Evolutionary conservation across 2,329 filamentous ascomycete genomes (phyloP), one percentile per base, ranked within the genome.

Genomic region (Tothia fuscella): DNA sequence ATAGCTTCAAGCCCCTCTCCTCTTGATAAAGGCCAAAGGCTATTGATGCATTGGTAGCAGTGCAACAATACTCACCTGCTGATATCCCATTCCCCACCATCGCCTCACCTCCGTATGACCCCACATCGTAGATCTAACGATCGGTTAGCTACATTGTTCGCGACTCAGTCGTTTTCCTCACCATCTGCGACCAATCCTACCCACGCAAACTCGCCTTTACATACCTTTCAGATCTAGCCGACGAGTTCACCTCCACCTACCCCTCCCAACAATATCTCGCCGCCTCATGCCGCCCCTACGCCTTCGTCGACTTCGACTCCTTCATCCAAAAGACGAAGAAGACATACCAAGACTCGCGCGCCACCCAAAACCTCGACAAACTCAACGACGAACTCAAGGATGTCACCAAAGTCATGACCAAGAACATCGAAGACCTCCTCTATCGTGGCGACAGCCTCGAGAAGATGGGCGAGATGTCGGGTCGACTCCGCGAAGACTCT

Each of bases 361-460:
- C 91, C 13, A 77, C 84, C 12, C 83, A 88, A 64, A 96, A 96
- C 64, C 75, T 98, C 44, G 86, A 93, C 63, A 87, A 89, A 65
- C 71, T 98, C 50, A 96, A 98, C 58, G 86, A 95, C 57, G 93
- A 98, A 71, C 75, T 98, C 50, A 82, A 88, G 60, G 91, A 96
- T 63, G 93, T 98, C 42, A 96, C 91, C 1, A 88, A 95, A 66
- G 88, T 98, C 57, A 98, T 98, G 93, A 96, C 88, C 43, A 96
- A 96, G 76, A 98, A 98, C 62, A 96, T 98, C 52, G 91, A 98
- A 70, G 91, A 98, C 61, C 67, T 98, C 56, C 68, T 98, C 41
- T 98, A 98, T 60, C 72, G 93, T 47, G 91, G 91, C 21, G 91
- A 98, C 60, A 91, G 80, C 54, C 65, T 98, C 51, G 91, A 98